Conservation (phyloP, 495 filamentous ascomycete species). For the Trichoderma erinaceum region DNA sequence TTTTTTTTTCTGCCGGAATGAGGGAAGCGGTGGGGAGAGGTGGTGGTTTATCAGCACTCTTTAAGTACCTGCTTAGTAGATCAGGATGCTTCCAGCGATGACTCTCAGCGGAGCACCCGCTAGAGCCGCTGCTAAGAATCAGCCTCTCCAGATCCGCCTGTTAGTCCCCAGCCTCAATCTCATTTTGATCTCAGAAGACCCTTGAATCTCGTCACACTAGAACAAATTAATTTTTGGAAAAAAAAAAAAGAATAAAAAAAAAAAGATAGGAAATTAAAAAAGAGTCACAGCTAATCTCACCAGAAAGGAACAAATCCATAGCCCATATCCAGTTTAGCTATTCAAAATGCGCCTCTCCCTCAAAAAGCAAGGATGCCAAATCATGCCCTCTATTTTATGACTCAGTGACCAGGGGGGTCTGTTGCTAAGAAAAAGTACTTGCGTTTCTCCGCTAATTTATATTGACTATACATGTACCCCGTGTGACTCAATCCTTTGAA, state of each 20-base stretch:
- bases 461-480: too few relatives aligned
- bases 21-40: not conserved
- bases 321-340: not conserved
- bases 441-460: not conserved
- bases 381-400: not conserved
- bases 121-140: not conserved
- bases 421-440: not conserved
- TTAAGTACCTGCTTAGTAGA: not conserved
- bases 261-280: not conserved
- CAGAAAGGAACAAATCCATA: not conserved
- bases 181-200: not conserved
- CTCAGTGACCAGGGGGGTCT: not conserved
- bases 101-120: not conserved
- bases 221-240: too few relatives aligned
- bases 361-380: not conserved
- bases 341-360: too few relatives aligned
- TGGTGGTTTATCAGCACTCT: not conserved
- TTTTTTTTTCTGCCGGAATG: conserved; percentile 14
- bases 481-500: not conserved
- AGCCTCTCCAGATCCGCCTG: not conserved
- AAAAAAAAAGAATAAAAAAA: not conserved
- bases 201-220: not conserved
- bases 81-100: not conserved
- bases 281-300: not conserved
- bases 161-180: not conserved